Evolutionary conservation across 208 protist species (phyloP), one percentile per base, ranked within the genome.

Genomic region (Leishmania guyanensis): DNA sequence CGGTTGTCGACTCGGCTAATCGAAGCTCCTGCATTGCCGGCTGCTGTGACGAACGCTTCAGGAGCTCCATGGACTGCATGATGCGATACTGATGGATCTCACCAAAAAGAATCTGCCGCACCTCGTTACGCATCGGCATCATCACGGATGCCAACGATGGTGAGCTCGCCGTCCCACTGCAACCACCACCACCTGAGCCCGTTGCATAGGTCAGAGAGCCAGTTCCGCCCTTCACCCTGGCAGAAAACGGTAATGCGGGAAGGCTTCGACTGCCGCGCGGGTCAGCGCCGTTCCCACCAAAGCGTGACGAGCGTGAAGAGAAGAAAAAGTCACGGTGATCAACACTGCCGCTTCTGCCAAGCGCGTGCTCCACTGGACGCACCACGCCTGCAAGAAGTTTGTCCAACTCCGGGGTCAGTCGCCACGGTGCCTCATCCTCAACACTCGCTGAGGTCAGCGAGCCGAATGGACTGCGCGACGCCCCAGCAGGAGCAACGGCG

Each of bases 51-150:
- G n/a, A 53, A 22, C 77, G 77, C 71, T 81, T 70, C 48, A 84
- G 64, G 60, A 36, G 39, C 71, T 76, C 84, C 22, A 68, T 50
- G 3, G 79, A 58, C 80, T 81, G 82, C 53, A 78, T 36, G 33
- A 93, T 86, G n/a, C 81, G 75, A 48, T 82, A 75, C n/a, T 86
- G 88, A 10, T 65, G 80, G 60, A 93, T 93, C 75, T 86, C 88
- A 10, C 82, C 88, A 51, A 86, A 84, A 65, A 93, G 70, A 20
- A 93, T 72, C 66, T 90, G 88, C 39, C 84, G 78, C 22, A 93
- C 51, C 53, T 91, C 88, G 46, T 89, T 87, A 51, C 79, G 88
- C 80, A 91, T 77, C 69, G 82, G 78, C 84, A 88, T 81, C 69
- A 84, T 69, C 71, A 84, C 82, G 1, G 82, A 79, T 17, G 84